These are phyloP conservation scores for Boletus semigastroideus DNA, from an alignment of 1,284 basidiomycete species.

Conservation along the genomic window DNA sequence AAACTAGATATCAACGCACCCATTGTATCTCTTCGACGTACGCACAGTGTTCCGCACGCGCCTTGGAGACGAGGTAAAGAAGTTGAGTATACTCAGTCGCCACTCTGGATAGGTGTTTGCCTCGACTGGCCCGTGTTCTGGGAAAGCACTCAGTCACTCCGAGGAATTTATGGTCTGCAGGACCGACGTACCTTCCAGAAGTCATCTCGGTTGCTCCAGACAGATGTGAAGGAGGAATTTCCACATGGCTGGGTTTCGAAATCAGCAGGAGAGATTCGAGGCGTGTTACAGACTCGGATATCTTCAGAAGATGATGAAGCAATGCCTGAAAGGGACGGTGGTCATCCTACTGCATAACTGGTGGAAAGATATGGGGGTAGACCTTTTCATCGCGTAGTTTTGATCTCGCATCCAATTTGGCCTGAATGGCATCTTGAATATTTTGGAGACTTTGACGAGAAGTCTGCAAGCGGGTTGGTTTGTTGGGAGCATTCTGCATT, in stretches of 20 bases:
- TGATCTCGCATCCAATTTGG: constrained; percentile 73
- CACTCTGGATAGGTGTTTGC: constrained; percentile 84
- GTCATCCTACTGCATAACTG: constrained; percentile 3
- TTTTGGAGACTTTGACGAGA: constrained; percentile 61
- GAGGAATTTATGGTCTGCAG: not conserved
- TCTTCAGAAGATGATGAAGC: constrained; percentile 81
- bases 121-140: constrained; percentile 62
- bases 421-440: constrained; percentile 74
- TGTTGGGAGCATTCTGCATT: not conserved
- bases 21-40: constrained; percentile 84
- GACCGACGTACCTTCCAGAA: constrained; percentile 24
- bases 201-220: constrained; percentile 20
- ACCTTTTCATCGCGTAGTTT: constrained; percentile 84
- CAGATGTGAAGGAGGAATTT: constrained; percentile 27
- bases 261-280: constrained; percentile 81
- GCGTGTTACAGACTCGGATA: constrained; percentile 83
- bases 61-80: constrained; percentile 87
- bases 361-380: constrained; percentile 2
- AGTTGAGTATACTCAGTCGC: constrained; percentile 91
- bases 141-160: constrained; percentile 7
- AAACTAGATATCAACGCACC: constrained; percentile 55
- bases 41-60: constrained; percentile 67
- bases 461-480: constrained; percentile 40
- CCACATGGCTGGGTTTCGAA: constrained; percentile 26
- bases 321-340: constrained; percentile 53